Percentiles rank a stretch among this genome's conserved stretches.
Conservation (phyloP, 108 stramenopile genomes). For the Mediolabrus comicus region DNA sequence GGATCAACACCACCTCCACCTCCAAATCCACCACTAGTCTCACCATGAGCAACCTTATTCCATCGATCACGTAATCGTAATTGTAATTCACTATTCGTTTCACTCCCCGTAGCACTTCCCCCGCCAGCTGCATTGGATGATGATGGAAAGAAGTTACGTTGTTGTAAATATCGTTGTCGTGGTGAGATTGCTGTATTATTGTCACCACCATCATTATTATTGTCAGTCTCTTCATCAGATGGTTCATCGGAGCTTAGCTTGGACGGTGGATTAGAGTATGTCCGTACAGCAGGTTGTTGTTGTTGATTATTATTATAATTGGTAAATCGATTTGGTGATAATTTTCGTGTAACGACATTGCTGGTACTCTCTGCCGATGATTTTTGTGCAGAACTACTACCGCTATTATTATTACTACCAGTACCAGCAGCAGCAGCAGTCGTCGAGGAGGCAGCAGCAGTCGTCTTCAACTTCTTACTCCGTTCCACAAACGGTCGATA, state of each 20-base stretch:
- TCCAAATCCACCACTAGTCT: background rate
- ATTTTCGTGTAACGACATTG: too few species aligned
- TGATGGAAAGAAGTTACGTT: background rate
- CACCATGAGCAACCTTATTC: background rate
- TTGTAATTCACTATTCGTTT: conserved; percentile 10
- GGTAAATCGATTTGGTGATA: background rate
- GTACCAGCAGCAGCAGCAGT: background rate
- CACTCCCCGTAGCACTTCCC: background rate
- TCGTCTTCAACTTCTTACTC: background rate
- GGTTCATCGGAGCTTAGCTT: background rate
- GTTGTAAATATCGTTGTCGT: background rate
- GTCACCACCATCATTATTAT: background rate
- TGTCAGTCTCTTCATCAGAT: background rate
- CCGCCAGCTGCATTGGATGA: background rate
- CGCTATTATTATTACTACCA: too few species aligned
- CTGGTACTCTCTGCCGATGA: too few species aligned
- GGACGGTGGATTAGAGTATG: background rate
- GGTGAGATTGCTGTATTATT: background rate
- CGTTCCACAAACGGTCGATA: background rate
- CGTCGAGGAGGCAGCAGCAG: too few species aligned
- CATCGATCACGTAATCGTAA: conserved; percentile 1
- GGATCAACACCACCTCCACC: too few species aligned
- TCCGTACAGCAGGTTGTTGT: background rate
- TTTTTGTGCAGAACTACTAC: too few species aligned
- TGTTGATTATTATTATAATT: background rate